Percentiles rank a stretch among this genome's conserved stretches.
Evolutionary conservation across 495 filamentous ascomycete genomes (phyloP).

Genomic region (Daldinia childiae): DNA sequence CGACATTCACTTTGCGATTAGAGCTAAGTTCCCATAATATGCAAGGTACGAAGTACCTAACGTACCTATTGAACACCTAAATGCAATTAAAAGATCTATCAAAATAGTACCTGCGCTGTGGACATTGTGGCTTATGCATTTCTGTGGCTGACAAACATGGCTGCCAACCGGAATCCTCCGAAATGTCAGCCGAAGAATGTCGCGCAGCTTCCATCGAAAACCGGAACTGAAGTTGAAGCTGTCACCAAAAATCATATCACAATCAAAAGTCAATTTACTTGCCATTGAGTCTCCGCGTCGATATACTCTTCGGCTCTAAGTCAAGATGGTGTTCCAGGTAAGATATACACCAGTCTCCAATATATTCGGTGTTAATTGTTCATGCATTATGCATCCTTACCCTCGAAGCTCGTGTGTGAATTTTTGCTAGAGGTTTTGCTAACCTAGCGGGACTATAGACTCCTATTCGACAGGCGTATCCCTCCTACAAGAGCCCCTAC

Average conservation of each 20-base stretch:
- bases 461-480: slow-evolving; percentile 44
- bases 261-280: slow-evolving; percentile 1
- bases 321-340: slow-evolving; percentile 58
- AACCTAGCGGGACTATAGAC: slow-evolving; percentile 46
- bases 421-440: slow-evolving; percentile 16
- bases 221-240: slow-evolving; percentile 24
- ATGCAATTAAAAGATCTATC: not conserved
- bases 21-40: not conserved
- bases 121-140: not conserved
- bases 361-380: not conserved
- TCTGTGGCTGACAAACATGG: not conserved
- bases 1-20: not conserved
- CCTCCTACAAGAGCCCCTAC: slow-evolving; percentile 59
- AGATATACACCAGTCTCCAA: slow-evolving; percentile 13
- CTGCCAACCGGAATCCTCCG: slow-evolving; percentile 38
- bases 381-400: not conserved
- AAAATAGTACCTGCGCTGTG: not conserved
- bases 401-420: not conserved
- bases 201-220: slow-evolving; percentile 40
- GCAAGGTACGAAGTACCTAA: too few species aligned
- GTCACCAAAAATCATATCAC: slow-evolving; percentile 34
- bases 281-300: slow-evolving; percentile 31
- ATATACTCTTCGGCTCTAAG: slow-evolving; percentile 19
- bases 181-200: slow-evolving; percentile 34
- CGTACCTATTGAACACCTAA: not conserved